Conservation (phyloP, 2,329 filamentous ascomycete genomes). For the Calonectria henricotiae region DNA sequence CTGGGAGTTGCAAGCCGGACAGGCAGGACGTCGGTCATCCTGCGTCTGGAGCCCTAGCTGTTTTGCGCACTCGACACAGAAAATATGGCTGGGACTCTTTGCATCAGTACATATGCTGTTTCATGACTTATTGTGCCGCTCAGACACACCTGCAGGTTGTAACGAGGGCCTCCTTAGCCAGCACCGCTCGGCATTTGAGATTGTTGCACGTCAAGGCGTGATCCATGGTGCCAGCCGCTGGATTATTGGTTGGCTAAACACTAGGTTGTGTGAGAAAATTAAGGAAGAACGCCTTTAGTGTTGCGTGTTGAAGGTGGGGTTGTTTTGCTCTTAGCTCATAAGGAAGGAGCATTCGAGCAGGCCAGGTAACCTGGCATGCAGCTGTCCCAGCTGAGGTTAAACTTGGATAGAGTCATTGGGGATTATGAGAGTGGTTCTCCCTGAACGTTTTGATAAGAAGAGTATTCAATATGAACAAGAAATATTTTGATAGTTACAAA, state of each 20-base stretch:
- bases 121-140: not conserved
- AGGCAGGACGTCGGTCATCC: slow-evolving; percentile 65
- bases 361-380: not conserved
- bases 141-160: slow-evolving; percentile 85
- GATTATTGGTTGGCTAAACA: not conserved
- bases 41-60: slow-evolving; percentile 72
- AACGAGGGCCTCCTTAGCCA: slow-evolving; percentile 83
- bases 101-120: not conserved
- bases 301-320: not conserved
- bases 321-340: not conserved
- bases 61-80: slow-evolving; percentile 84
- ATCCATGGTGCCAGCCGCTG: slow-evolving; percentile 74
- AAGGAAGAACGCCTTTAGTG: not conserved
- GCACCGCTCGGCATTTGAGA: slow-evolving; percentile 80
- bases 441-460: not conserved
- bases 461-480: slow-evolving; percentile 13
- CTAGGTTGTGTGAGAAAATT: not conserved
- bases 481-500: slow-evolving; percentile 5
- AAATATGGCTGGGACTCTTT: slow-evolving; percentile 78
- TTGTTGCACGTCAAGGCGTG: slow-evolving; percentile 84
- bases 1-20: slow-evolving; percentile 82
- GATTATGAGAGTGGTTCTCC: not conserved
- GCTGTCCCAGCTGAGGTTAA: not conserved
- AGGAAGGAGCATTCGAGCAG: not conserved
- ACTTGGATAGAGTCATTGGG: too few relatives aligned